These are phyloP conservation scores for Peronospora farinosa DNA, from an alignment of 352 stramenopile genomes.

Conservation along the genomic window DNA sequence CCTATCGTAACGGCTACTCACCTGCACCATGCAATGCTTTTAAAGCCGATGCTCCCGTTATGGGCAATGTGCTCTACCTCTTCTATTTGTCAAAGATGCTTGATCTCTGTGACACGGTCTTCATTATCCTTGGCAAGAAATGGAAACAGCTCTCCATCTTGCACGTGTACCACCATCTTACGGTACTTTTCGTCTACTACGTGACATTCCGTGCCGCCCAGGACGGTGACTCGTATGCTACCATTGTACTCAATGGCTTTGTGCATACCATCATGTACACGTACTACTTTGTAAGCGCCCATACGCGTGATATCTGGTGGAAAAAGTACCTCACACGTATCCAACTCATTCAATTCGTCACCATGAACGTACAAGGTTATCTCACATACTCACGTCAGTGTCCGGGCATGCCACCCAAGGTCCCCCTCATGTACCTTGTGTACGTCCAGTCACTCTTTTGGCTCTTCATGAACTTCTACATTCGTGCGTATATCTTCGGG, in stretches of 20 bases:
- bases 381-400: conserved; percentile 35
- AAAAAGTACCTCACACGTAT: conserved; percentile 94
- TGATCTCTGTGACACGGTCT: conserved; percentile 92
- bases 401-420: conserved; percentile 82
- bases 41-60: conserved; percentile 82
- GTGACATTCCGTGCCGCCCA: conserved; percentile 90
- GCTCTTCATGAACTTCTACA: conserved; percentile 96
- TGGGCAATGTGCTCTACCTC: conserved; percentile 95
- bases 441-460: conserved; percentile 86
- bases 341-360: conserved; percentile 93
- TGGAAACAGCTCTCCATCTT: conserved; percentile 96
- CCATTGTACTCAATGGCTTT: conserved; percentile 94
- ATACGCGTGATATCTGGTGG: conserved; percentile 97
- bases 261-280: conserved; percentile 99
- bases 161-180: conserved; percentile 96
- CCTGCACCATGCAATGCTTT: conserved; percentile 90
- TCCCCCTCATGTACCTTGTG: conserved; percentile 88
- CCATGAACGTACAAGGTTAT: conserved; percentile 75
- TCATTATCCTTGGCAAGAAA: conserved; percentile 98
- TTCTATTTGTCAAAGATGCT: conserved; percentile 98
- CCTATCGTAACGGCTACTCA: conserved; percentile 90
- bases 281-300: conserved; percentile 97
- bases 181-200: conserved; percentile 85
- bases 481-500: conserved; percentile 84
- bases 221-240: conserved; percentile 95